Percentiles rank a stretch among this genome's conserved stretches.
phyloP scores from a whole-genome alignment of 768 basidiomycete species.

The Tephrocybe sp. region DNA sequence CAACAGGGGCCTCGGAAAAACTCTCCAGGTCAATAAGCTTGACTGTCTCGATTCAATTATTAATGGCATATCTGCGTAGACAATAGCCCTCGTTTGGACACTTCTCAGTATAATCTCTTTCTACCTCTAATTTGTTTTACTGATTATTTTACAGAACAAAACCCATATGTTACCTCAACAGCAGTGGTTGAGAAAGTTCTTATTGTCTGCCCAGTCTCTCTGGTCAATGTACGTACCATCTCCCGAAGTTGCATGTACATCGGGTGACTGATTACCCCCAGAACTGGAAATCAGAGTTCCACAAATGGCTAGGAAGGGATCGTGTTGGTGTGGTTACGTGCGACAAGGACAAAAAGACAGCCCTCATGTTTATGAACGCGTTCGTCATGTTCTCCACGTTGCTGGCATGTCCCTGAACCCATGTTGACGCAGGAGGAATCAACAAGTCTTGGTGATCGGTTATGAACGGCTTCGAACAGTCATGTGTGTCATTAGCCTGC shows the following conservation, averaged over 20 bases:
- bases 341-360: constrained; percentile 45
- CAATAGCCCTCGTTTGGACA: constrained; percentile 92
- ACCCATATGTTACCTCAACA: constrained; percentile 61
- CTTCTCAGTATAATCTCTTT: constrained; percentile 66
- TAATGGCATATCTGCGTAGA: constrained; percentile 41
- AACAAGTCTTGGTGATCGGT: constrained; percentile 90
- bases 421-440: constrained; percentile 49
- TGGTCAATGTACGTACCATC: constrained; percentile 63
- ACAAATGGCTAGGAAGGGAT: constrained; percentile 82
- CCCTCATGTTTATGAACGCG: constrained; percentile 78
- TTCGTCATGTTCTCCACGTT: constrained; percentile 30
- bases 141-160: constrained; percentile 61
- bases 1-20: constrained; percentile 93
- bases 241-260: neutral
- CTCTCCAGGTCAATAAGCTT: constrained; percentile 58
- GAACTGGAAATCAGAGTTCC: constrained; percentile 96
- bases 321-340: constrained; percentile 45
- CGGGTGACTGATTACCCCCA: constrained; percentile 26
- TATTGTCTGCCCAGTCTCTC: constrained; percentile 92
- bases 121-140: neutral
- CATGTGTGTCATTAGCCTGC: constrained; percentile 46
- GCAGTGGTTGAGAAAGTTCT: constrained; percentile 76
- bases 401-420: neutral
- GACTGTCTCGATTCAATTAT: neutral
- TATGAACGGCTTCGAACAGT: constrained; percentile 89